Evolutionary conservation across 306 rosid genomes (phyloP).

Genomic region (Delonix regia): DNA sequence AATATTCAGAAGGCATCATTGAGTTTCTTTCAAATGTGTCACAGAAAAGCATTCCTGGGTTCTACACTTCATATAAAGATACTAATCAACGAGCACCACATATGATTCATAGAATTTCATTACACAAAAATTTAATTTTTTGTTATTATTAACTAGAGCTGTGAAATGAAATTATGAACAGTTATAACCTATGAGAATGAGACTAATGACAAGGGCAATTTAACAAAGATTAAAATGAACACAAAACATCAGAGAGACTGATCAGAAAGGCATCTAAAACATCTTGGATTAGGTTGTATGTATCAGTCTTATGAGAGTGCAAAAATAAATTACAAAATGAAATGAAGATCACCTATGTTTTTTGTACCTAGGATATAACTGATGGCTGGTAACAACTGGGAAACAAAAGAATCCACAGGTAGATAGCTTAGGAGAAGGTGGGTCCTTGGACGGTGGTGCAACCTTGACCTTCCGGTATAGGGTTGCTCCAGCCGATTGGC

Average conservation of each 20-base stretch:
- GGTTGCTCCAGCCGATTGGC: slow-evolving; percentile 38
- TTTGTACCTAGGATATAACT: slow-evolving; percentile 42
- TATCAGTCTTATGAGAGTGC: background rate
- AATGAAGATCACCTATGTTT: slow-evolving; percentile 35
- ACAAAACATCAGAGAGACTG: background rate
- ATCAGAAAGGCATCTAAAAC: too few relatives aligned
- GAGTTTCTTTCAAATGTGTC: too few relatives aligned
- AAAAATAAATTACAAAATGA: background rate
- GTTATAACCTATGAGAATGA: background rate
- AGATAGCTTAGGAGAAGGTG: slow-evolving; percentile 76
- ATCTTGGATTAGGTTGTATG: background rate
- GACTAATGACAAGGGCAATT: background rate
- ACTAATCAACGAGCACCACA: too few relatives aligned
- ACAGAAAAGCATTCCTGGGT: too few relatives aligned
- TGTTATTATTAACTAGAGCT: too few relatives aligned
- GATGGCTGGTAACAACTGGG: slow-evolving; percentile 26
- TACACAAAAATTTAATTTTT: too few relatives aligned
- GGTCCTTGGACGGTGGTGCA: slow-evolving; percentile 53
- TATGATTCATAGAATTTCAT: too few relatives aligned
- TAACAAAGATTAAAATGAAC: background rate
- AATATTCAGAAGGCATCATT: too few relatives aligned
- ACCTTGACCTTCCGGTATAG: slow-evolving; percentile 45
- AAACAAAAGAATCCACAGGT: slow-evolving; percentile 60
- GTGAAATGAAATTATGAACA: background rate
- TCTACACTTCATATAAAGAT: too few relatives aligned